Conservation (phyloP, 768 basidiomycete species). For the Amanita muscaria region DNA sequence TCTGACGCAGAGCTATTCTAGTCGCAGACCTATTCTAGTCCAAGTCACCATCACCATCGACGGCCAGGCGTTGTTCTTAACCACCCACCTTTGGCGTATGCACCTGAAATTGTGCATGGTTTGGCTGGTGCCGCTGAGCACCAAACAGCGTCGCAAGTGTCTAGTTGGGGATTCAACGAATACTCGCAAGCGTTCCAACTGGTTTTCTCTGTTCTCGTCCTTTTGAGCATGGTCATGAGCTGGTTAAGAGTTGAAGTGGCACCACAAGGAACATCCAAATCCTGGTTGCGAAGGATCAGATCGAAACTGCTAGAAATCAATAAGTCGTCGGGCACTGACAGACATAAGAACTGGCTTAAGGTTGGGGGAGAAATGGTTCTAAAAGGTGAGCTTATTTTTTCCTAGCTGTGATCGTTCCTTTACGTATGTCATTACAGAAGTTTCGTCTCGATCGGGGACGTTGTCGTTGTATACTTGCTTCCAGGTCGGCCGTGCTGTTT, state of each 20-base stretch:
- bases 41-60: constrained; percentile 28
- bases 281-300: constrained; percentile 11
- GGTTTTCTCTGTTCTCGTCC: constrained; percentile 52
- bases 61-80: constrained; percentile 54
- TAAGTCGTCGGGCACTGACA: not conserved
- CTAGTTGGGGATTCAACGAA: constrained; percentile 40
- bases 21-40: no score
- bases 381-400: constrained; percentile 5
- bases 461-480: constrained; percentile 31
- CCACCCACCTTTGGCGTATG: constrained; percentile 23
- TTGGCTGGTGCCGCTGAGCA: constrained; percentile 17
- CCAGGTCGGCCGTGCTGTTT: constrained; percentile 48
- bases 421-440: constrained; percentile 2
- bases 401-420: constrained; percentile 1
- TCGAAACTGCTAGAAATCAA: constrained; percentile 6
- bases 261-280: not conserved
- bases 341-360: constrained; percentile 7
- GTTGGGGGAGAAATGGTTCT: constrained; percentile 2
- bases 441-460: no score
- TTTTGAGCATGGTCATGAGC: constrained; percentile 40
- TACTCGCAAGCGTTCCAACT: constrained; percentile 59
- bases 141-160: constrained; percentile 17
- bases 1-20: constrained; percentile 35
- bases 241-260: constrained; percentile 23
- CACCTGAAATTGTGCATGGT: constrained; percentile 23